Evolutionary conservation across 169 alveolate genomes (phyloP), one percentile per base, ranked within the genome.

Genomic region (Eimeria necatrix): DNA sequence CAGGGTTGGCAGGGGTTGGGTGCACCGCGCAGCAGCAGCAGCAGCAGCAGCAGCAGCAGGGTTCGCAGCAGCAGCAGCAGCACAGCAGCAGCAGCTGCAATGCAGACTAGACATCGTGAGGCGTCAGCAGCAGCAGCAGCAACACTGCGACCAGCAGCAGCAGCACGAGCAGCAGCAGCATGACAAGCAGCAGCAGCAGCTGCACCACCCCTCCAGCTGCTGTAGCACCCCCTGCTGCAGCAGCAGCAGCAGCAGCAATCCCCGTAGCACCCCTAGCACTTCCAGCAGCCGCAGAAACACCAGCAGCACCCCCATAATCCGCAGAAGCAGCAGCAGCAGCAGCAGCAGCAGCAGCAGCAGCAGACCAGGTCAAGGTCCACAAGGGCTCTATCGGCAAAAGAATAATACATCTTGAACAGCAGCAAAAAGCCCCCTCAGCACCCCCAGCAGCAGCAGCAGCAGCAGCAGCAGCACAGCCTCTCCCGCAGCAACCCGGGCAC

Each of bases 1-100:
- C 51, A 26, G 51, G 51, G 22, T 26, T 48, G 22, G 83, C 83
- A 26, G n/a, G n/a, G 18, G 32, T 18, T 20, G 32, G 4, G 56
- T 18, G 49, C 51, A 4, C 14, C 12, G n/a, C 14, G 52, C 48
- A 22, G 22, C 83, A 71, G 16, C 8, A 71, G 16, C 56, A 71
- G 83, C 83, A n/a, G 52, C 83, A 22, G 49, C 83, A 22, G 83
- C 52, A 41, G 56, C 56, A 71, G 49, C 68, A 9, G 68, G 68
- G n/a, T n/a, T n/a, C n/a, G n/a, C 83, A 71, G 22, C 83, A 71
- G 83, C 83, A 22, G 16, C 83, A 22, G 83, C 83, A 41, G 49
- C 48, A 26, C n/a, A n/a, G n/a, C n/a, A n/a, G n/a, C n/a, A n/a
- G n/a, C n/a, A n/a, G n/a, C n/a, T n/a, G n/a, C n/a, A n/a, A n/a